Percentiles rank a stretch among this genome's conserved stretches.
Evolutionary conservation across 805 yeast species (phyloP).

Genomic region (Wickerhamomyces queroliae): DNA sequence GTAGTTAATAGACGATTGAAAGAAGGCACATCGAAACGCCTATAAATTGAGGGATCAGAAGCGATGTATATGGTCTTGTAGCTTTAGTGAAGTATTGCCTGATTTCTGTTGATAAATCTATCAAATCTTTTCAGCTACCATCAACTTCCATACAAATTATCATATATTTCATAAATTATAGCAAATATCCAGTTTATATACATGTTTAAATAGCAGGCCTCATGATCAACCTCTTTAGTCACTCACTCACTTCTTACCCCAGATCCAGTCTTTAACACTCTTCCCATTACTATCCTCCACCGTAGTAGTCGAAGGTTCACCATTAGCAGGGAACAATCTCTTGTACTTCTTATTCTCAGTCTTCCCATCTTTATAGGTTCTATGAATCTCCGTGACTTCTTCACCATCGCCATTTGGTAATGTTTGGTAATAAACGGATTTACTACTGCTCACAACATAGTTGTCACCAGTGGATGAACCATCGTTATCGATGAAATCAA

Average conservation of each 20-base stretch:
- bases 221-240: slow-evolving; percentile 3
- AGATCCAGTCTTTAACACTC: slow-evolving; percentile 14
- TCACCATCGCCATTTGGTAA: slow-evolving; percentile 38
- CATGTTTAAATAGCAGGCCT: no score
- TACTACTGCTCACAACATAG: slow-evolving; percentile 32
- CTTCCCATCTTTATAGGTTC: slow-evolving; percentile 38
- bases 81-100: no score
- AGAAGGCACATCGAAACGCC: no score
- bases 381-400: slow-evolving; percentile 30
- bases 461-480: no score
- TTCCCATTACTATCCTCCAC: slow-evolving; percentile 2
- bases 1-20: no score
- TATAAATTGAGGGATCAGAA: no score
- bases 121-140: no score
- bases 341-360: slow-evolving; percentile 31
- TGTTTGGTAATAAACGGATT: slow-evolving; percentile 29
- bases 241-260: slow-evolving; percentile 10
- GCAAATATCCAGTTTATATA: not conserved
- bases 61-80: no score
- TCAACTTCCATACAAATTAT: no score
- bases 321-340: slow-evolving; percentile 32
- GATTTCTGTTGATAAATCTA: no score
- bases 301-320: slow-evolving; percentile 27
- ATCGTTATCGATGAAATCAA: slow-evolving; percentile 7
- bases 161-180: no score